Evolutionary conservation across 371 early-diverging fungal genomes (phyloP).

Genomic region (Mortierella sp.): DNA sequence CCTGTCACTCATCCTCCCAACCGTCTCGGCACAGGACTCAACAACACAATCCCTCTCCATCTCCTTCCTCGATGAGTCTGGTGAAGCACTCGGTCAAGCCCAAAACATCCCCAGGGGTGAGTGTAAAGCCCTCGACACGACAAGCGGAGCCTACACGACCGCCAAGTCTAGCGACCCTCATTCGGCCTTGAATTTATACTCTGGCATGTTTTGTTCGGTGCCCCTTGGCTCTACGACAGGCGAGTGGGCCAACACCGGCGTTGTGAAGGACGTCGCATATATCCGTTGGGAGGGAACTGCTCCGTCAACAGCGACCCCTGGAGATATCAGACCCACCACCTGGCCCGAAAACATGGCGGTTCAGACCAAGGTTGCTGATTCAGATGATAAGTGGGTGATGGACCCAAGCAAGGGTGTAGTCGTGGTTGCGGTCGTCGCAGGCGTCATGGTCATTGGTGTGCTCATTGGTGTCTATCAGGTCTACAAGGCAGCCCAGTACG

Average conservation of each 20-base stretch:
- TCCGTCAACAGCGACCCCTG: slow-evolving; percentile 1
- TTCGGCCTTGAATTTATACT: slow-evolving; percentile 37
- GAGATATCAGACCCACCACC: background rate
- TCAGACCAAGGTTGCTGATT: background rate
- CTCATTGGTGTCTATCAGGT: slow-evolving; percentile 23
- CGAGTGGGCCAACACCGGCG: slow-evolving; percentile 7
- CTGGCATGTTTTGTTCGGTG: slow-evolving; percentile 7
- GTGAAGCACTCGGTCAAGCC: background rate
- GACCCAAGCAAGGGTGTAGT: slow-evolving; percentile 26
- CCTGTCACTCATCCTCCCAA: background rate
- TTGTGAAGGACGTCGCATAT: background rate
- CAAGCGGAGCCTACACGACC: background rate
- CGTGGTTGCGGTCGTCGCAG: slow-evolving; percentile 15
- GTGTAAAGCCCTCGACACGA: slow-evolving; percentile 4
- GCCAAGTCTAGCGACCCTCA: slow-evolving; percentile 13
- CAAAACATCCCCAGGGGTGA: background rate
- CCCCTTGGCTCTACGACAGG: slow-evolving; percentile 14
- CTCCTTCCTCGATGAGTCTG: slow-evolving; percentile 8
- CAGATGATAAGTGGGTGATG: background rate
- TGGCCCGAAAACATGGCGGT: slow-evolving; percentile 6
- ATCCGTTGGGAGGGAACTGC: slow-evolving; percentile 31
- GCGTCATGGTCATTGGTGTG: slow-evolving; percentile 20
- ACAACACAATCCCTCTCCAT: background rate
- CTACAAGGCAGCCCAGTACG: slow-evolving; percentile 36
- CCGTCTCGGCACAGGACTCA: background rate